A percentile compares a stretch with the other conserved stretches of the same genome.
Evolutionary conservation across 129 eudicot species (phyloP).

Genomic region (Deinandra increscens): DNA sequence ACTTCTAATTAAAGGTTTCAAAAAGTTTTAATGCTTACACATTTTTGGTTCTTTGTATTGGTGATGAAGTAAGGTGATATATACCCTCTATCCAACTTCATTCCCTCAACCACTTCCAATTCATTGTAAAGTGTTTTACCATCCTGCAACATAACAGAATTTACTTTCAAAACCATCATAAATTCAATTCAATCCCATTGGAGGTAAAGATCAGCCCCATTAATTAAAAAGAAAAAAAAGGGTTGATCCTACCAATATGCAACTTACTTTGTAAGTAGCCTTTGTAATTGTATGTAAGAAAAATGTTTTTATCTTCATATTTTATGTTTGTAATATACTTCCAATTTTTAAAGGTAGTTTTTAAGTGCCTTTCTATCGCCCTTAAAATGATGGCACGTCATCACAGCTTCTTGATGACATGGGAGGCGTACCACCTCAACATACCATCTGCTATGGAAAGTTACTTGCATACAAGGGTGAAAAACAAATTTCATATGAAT

Average conservation of each 20-base stretch:
- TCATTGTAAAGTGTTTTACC: constrained; percentile 63
- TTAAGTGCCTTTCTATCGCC: background rate
- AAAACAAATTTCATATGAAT: no score
- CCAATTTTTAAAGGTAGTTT: background rate
- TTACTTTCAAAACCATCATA: constrained; percentile 2
- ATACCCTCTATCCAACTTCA: constrained; percentile 65
- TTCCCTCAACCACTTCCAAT: constrained; percentile 63
- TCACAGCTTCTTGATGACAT: background rate
- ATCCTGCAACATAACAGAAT: constrained; percentile 37
- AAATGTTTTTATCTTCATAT: background rate
- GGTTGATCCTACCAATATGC: background rate
- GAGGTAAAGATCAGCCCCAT: background rate
- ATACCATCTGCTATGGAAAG: background rate
- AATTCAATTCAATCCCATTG: background rate
- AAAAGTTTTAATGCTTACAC: constrained; percentile 39
- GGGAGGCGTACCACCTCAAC: background rate
- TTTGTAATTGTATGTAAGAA: background rate
- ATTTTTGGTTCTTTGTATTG: constrained; percentile 54
- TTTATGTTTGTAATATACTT: background rate
- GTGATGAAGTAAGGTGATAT: constrained; percentile 64
- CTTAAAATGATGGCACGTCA: background rate
- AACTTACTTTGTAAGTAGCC: no score
- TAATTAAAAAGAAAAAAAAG: background rate
- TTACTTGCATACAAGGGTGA: background rate
- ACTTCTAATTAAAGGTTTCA: background rate